Evolutionary conservation across 106 monocot species (phyloP).

Genomic region (Allium sativum): DNA sequence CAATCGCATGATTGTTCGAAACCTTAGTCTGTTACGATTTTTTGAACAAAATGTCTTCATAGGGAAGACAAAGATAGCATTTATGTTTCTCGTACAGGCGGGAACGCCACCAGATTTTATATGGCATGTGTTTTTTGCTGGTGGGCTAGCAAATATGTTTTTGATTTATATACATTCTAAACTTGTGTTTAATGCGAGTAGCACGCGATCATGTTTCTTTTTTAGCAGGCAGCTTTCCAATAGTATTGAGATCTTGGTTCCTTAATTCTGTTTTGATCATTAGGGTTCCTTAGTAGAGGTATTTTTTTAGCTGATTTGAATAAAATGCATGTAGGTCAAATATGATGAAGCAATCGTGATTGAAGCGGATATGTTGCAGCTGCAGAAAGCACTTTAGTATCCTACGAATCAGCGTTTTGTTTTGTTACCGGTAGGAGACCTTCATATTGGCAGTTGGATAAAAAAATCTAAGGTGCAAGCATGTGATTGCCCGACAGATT

Average conservation of each 20-base stretch:
- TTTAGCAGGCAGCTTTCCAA: slow-evolving; percentile 47
- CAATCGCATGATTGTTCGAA: too few species aligned
- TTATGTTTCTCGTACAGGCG: too few species aligned
- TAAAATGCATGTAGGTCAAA: slow-evolving; percentile 37
- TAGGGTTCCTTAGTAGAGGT: neutral
- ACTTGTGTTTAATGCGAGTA: slow-evolving; percentile 47
- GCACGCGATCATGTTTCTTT: slow-evolving; percentile 59
- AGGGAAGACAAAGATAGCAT: too few species aligned
- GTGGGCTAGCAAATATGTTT: slow-evolving; percentile 14
- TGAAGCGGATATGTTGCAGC: slow-evolving; percentile 64
- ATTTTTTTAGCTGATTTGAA: neutral
- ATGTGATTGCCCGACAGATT: too few species aligned
- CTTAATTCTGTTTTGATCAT: slow-evolving; percentile 1
- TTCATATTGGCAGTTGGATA: too few species aligned
- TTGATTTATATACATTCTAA: slow-evolving; percentile 73
- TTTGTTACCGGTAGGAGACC: too few species aligned
- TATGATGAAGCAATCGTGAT: slow-evolving; percentile 96
- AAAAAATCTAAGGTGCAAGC: too few species aligned
- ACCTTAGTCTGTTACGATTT: too few species aligned
- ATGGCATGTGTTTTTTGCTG: slow-evolving; percentile 60
- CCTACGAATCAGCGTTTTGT: slow-evolving; percentile 82
- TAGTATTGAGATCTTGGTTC: slow-evolving; percentile 43
- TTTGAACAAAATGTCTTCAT: slow-evolving; percentile 49
- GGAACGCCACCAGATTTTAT: too few species aligned
- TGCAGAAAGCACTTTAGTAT: slow-evolving; percentile 60